These are phyloP conservation scores for Nakaseomyces kungkrabaensis DNA, from an alignment of 1,139 yeast species.

Conservation along the genomic window DNA sequence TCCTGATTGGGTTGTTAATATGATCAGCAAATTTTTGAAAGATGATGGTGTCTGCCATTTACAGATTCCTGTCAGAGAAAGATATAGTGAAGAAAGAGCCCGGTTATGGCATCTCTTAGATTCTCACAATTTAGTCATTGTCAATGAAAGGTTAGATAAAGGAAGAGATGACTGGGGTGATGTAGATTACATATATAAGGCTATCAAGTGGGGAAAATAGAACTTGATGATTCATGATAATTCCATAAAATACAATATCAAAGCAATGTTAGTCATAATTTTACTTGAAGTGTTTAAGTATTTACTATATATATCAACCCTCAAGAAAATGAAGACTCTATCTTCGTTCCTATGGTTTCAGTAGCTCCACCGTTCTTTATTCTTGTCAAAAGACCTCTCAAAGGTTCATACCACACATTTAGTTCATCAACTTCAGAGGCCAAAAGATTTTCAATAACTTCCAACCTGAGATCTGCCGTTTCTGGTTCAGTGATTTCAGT, in stretches of 20 bases:
- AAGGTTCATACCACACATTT: constrained; percentile 27
- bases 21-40: constrained; percentile 39
- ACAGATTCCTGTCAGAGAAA: constrained; percentile 65
- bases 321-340: constrained; percentile 1
- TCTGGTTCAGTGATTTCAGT: constrained; percentile 27
- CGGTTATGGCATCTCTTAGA: constrained; percentile 46
- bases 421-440: constrained; percentile 14
- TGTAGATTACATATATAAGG: constrained; percentile 50
- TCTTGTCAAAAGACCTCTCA: constrained; percentile 7
- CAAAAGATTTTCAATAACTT: constrained; percentile 25
- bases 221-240: no score
- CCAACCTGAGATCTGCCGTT: constrained; percentile 24
- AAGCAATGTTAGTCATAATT: no score
- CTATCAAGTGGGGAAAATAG: constrained; percentile 11
- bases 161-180: constrained; percentile 87
- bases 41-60: constrained; percentile 43
- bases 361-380: not conserved
- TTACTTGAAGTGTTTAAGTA: no score
- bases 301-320: no score
- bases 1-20: constrained; percentile 59
- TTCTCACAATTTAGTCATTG: constrained; percentile 27
- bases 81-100: constrained; percentile 56
- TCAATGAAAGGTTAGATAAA: constrained; percentile 35
- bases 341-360: not conserved
- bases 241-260: not conserved